Evolutionary conservation across 139 green algal genomes (phyloP).

Genomic region (Diplosphaera chodatii): DNA sequence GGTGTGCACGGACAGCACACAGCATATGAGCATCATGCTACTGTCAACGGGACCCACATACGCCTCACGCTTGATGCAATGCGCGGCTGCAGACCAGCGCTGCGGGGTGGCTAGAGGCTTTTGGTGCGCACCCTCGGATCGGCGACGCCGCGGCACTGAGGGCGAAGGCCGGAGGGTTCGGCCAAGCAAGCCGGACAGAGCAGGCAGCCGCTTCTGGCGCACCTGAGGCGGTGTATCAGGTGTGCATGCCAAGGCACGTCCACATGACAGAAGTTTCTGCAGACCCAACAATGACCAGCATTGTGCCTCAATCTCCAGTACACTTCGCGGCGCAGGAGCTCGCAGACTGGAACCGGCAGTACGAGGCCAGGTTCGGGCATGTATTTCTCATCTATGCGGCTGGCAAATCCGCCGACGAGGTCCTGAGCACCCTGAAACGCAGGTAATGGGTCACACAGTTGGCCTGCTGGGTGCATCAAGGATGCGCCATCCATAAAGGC

Average conservation of each 20-base stretch:
- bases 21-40: too few relatives aligned
- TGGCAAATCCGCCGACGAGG: slow-evolving; percentile 55
- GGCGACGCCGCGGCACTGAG: slow-evolving; percentile 54
- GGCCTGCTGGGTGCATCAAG: slow-evolving; percentile 12
- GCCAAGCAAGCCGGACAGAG: slow-evolving; percentile 45
- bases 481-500: too few relatives aligned
- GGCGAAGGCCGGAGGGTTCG: slow-evolving; percentile 27
- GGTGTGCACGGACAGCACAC: too few relatives aligned
- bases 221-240: slow-evolving; percentile 7
- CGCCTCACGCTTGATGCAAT: too few relatives aligned
- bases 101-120: slow-evolving; percentile 78
- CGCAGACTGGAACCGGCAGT: slow-evolving; percentile 57
- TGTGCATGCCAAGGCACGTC: too few relatives aligned
- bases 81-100: slow-evolving; percentile 14
- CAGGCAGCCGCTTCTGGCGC: slow-evolving; percentile 39
- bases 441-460: slow-evolving; percentile 19
- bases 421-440: slow-evolving; percentile 53
- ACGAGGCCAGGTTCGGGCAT: slow-evolving; percentile 81
- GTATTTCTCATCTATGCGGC: slow-evolving; percentile 92
- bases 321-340: slow-evolving; percentile 61
- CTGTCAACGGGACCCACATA: too few relatives aligned
- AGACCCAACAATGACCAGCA: too few relatives aligned
- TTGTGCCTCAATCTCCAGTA: too few relatives aligned
- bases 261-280: too few relatives aligned
- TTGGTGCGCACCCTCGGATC: slow-evolving; percentile 82